These are phyloP conservation scores for Phytophthora nicotianae DNA, from an alignment of 352 stramenopile genomes.

Conservation along the genomic window DNA sequence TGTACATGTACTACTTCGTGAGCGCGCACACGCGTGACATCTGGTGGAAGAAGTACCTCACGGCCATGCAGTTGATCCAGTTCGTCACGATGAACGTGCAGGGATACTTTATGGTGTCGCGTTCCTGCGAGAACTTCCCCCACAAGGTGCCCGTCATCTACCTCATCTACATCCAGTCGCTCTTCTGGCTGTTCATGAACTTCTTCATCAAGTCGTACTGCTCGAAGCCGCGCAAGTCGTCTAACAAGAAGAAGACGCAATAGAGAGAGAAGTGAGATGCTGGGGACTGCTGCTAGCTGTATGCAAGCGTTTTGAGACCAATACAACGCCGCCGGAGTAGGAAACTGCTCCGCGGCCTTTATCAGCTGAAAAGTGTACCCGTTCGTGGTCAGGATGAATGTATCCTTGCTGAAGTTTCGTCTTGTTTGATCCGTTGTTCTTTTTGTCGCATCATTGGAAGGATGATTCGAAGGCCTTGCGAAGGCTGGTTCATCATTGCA, in stretches of 20 bases:
- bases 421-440: neutral
- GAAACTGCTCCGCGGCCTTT: constrained; percentile 10
- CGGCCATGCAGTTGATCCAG: constrained; percentile 95
- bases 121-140: constrained; percentile 88
- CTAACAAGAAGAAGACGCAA: constrained; percentile 57
- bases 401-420: neutral
- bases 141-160: constrained; percentile 89
- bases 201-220: constrained; percentile 97
- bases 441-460: neutral
- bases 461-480: neutral
- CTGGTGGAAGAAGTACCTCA: constrained; percentile 98
- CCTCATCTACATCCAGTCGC: constrained; percentile 93
- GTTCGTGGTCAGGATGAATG: constrained; percentile 10
- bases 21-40: constrained; percentile 97
- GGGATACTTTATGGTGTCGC: constrained; percentile 77
- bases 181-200: constrained; percentile 92
- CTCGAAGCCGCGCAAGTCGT: constrained; percentile 52
- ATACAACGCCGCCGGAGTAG: constrained; percentile 19
- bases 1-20: constrained; percentile 99
- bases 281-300: constrained; percentile 11
- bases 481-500: neutral
- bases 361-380: constrained; percentile 6
- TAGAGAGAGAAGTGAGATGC: constrained; percentile 25
- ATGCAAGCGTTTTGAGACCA: constrained; percentile 23
- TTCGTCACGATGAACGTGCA: constrained; percentile 91